Percentiles rank a stretch among this genome's conserved stretches.
phyloP scores from a whole-genome alignment of 2,329 filamentous ascomycete genomes.

The Ophiostoma sp. region DNA sequence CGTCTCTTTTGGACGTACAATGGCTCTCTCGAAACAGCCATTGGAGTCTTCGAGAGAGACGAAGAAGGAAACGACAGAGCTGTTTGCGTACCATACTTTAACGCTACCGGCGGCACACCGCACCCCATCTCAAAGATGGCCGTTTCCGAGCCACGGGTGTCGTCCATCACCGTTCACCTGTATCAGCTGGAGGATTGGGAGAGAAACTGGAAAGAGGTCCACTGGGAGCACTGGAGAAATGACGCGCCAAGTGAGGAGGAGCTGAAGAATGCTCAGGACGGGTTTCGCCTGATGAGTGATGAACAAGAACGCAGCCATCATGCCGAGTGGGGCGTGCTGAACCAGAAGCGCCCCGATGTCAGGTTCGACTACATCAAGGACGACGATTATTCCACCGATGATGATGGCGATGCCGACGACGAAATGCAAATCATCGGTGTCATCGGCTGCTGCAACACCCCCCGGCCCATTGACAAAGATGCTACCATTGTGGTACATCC shows the following conservation, averaged over 20 bases:
- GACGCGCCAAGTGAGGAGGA: neutral
- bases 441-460: slow-evolving; percentile 39
- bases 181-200: slow-evolving; percentile 21
- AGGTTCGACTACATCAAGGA: too few relatives aligned
- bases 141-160: slow-evolving; percentile 22
- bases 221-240: slow-evolving; percentile 6
- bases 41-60: neutral
- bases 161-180: slow-evolving; percentile 26
- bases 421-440: neutral
- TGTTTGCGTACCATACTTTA: neutral
- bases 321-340: neutral
- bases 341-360: neutral
- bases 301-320: neutral
- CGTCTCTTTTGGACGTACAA: neutral
- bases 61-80: too few relatives aligned
- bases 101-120: neutral
- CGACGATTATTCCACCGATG: neutral
- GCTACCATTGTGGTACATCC: slow-evolving; percentile 41
- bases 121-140: slow-evolving; percentile 22
- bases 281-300: neutral
- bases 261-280: neutral
- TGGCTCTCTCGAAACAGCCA: neutral
- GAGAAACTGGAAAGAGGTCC: slow-evolving; percentile 12
- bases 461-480: slow-evolving; percentile 35
- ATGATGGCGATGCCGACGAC: neutral